Percentiles rank a stretch among this genome's conserved stretches.
These are phyloP conservation scores for Quercus agrifolia DNA, from an alignment of 306 rosid genomes.

Conservation along the genomic window DNA sequence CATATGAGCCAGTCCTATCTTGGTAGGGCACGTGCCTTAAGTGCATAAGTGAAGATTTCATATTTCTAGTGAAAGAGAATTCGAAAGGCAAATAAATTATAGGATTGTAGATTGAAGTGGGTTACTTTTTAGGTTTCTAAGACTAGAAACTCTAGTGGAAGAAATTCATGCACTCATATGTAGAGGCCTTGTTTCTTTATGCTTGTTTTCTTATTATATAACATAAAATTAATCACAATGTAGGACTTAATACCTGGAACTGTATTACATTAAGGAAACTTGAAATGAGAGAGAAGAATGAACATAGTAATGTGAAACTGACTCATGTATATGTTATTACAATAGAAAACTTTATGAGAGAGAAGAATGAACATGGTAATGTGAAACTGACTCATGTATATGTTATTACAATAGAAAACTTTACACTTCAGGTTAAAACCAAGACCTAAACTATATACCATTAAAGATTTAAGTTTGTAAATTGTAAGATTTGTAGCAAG, in stretches of 20 bases:
- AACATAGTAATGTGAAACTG: neutral
- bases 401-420: neutral
- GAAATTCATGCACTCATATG: neutral
- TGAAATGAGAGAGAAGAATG: neutral
- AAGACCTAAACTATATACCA: neutral
- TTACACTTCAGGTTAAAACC: neutral
- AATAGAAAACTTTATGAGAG: neutral
- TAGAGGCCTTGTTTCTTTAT: too few relatives aligned
- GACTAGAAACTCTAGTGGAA: neutral
- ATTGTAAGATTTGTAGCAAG: neutral
- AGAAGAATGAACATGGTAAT: neutral
- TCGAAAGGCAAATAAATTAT: too few relatives aligned
- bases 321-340: neutral
- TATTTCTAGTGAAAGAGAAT: too few relatives aligned
- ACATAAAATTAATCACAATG: too few relatives aligned
- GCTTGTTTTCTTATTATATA: too few relatives aligned
- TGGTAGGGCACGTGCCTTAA: too few relatives aligned
- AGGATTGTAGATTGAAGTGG: too few relatives aligned
- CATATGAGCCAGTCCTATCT: too few relatives aligned
- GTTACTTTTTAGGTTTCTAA: too few relatives aligned
- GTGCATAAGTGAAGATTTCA: too few relatives aligned
- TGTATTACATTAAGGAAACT: too few relatives aligned
- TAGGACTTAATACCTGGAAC: too few relatives aligned
- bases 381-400: neutral
- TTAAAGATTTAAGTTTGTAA: neutral